These are phyloP conservation scores for Cercospora sesami DNA, from an alignment of 2,329 filamentous ascomycete genomes.

Conservation along the genomic window DNA sequence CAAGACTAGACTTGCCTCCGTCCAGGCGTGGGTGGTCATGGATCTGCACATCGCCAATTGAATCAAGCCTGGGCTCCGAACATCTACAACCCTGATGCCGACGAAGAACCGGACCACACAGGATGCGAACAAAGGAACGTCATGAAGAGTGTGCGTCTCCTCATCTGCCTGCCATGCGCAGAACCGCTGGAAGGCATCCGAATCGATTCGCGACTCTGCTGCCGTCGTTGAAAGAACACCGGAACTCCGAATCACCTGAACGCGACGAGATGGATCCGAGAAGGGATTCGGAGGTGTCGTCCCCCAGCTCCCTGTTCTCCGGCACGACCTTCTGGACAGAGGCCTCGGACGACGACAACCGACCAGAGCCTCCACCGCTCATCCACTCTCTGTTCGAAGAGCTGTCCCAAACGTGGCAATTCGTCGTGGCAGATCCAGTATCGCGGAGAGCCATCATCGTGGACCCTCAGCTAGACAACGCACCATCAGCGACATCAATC, in stretches of 20 bases:
- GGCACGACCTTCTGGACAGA: constrained; percentile 16
- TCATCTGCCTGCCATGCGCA: constrained; percentile 5
- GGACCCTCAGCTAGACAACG: constrained; percentile 62
- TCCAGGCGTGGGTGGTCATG: constrained; percentile 8
- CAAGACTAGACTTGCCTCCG: constrained; percentile 7
- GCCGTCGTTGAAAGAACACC: constrained; percentile 7
- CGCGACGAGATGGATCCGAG: constrained; percentile 5
- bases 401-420: constrained; percentile 60
- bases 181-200: constrained; percentile 10
- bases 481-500: constrained; percentile 28
- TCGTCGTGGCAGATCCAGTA: constrained; percentile 57
- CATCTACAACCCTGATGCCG: constrained; percentile 15
- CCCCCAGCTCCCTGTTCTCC: constrained; percentile 19
- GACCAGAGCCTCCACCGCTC: constrained; percentile 23
- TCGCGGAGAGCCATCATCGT: constrained; percentile 57
- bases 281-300: neutral
- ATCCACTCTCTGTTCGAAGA: constrained; percentile 42
- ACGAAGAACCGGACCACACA: constrained; percentile 7
- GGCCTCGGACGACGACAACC: constrained; percentile 11
- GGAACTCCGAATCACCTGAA: constrained; percentile 10
- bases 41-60: constrained; percentile 9
- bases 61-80: constrained; percentile 7
- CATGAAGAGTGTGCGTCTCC: constrained; percentile 2
- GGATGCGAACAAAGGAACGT: constrained; percentile 2
- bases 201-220: constrained; percentile 15